These are phyloP conservation scores for Mycena chlorophos DNA, from an alignment of 768 basidiomycete genomes.

Conservation along the genomic window DNA sequence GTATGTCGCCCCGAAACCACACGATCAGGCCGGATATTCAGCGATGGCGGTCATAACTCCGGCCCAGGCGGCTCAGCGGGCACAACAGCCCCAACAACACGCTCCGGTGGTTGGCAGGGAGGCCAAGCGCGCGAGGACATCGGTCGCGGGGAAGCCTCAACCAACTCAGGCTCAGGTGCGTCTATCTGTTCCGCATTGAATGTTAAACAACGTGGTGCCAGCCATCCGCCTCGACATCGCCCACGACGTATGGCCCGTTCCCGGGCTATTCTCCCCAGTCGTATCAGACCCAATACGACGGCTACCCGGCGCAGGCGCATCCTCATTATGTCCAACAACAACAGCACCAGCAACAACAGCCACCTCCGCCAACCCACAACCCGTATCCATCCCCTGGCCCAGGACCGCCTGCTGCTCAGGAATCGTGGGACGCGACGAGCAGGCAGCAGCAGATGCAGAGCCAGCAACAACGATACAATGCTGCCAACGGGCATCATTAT, in stretches of 20 bases:
- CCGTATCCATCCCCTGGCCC: constrained; percentile 49
- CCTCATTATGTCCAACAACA: constrained; percentile 24
- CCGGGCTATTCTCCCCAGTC: constrained; percentile 6
- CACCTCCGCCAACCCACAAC: constrained; percentile 39
- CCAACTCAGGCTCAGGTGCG: constrained; percentile 15
- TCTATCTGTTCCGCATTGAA: constrained; percentile 1
- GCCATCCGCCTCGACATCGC: constrained; percentile 6
- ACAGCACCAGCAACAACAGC: constrained; percentile 26
- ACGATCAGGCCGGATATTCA: constrained; percentile 50
- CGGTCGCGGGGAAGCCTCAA: constrained; percentile 7
- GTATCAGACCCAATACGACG: constrained; percentile 11
- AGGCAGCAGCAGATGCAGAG: constrained; percentile 25
- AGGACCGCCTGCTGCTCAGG: constrained; percentile 41
- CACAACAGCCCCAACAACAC: not conserved
- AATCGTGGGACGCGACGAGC: constrained; percentile 39
- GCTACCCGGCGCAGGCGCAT: constrained; percentile 7
- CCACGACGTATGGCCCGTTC: constrained; percentile 1
- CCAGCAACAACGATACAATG: not conserved
- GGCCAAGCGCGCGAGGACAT: constrained; percentile 6
- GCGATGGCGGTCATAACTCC: constrained; percentile 32
- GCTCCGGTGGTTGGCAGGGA: no score
- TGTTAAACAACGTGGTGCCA: constrained; percentile 9
- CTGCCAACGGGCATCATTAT: constrained; percentile 9
- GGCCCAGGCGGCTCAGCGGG: constrained; percentile 18
- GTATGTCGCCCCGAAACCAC: constrained; percentile 41